Conservation (phyloP, 306 rosid genomes). For the Begonia peltatifolia region DNA sequence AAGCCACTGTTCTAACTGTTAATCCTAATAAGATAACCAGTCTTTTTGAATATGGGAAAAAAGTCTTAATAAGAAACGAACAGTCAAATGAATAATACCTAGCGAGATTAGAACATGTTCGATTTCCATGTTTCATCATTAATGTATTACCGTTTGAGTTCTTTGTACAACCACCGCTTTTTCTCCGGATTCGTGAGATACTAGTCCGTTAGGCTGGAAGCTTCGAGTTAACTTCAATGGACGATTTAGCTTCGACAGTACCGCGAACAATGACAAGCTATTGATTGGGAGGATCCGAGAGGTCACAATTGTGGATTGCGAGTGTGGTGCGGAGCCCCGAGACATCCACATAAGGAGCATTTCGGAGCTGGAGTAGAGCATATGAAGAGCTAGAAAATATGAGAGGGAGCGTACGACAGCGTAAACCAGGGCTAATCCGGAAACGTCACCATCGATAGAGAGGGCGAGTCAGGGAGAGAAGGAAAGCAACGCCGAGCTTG, state of each 20-base stretch:
- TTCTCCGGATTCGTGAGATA: constrained; percentile 53
- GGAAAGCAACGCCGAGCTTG: constrained; percentile 38
- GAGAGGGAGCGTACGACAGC: constrained; percentile 34
- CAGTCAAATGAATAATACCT: too few relatives aligned
- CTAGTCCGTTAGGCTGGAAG: constrained; percentile 25
- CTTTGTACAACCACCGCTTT: constrained; percentile 55
- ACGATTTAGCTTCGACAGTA: constrained; percentile 49
- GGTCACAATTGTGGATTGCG: constrained; percentile 11
- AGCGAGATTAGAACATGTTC: too few relatives aligned
- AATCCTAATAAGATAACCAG: too few relatives aligned
- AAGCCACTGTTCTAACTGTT: too few relatives aligned
- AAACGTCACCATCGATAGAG: constrained; percentile 72
- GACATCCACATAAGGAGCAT: constrained; percentile 48
- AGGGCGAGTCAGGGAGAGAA: constrained; percentile 44
- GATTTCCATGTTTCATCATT: neutral
- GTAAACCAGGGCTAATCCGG: constrained; percentile 55
- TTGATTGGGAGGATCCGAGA: constrained; percentile 11
- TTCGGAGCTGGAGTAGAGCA: constrained; percentile 42
- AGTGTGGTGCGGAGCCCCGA: constrained; percentile 74
- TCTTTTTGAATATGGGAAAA: too few relatives aligned
- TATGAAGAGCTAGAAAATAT: constrained; percentile 30
- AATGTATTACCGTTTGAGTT: constrained; percentile 43
- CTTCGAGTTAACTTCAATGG: constrained; percentile 44
- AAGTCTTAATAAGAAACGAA: too few relatives aligned
- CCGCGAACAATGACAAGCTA: constrained; percentile 56